Evolutionary conservation across 495 filamentous ascomycete species (phyloP).

Genomic region (Talaromyces ruber): DNA sequence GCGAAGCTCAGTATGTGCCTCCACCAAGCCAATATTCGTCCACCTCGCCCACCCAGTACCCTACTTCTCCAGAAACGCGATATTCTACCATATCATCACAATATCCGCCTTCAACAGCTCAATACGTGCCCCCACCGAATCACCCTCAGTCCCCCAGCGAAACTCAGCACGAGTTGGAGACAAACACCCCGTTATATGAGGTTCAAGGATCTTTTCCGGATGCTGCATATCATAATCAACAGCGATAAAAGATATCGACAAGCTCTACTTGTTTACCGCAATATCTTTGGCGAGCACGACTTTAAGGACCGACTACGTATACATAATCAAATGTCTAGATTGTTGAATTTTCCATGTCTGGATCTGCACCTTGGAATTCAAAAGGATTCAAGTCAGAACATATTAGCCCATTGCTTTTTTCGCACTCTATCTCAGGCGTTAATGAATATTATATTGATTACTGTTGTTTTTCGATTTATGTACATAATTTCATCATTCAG

Average conservation of each 20-base stretch:
- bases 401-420: not conserved
- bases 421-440: not conserved
- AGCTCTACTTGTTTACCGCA: not conserved
- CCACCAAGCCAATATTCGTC: not conserved
- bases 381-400: not conserved
- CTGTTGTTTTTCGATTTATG: not conserved
- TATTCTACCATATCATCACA: not conserved
- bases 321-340: no score
- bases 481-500: not conserved
- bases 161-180: not conserved
- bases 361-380: no score
- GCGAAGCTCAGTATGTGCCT: not conserved
- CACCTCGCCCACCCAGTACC: not conserved
- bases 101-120: not conserved
- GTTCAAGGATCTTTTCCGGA: not conserved
- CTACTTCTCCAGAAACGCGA: not conserved
- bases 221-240: not conserved
- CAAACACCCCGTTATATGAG: not conserved
- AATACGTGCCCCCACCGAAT: not conserved
- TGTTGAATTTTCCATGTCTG: no score
- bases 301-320: not conserved
- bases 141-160: not conserved
- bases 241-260: not conserved
- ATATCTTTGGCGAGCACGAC: not conserved
- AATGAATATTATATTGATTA: not conserved